A percentile compares a stretch with the other conserved stretches of the same genome.
phyloP scores from a whole-genome alignment of 495 filamentous ascomycete species.

The Letharia lupina region DNA sequence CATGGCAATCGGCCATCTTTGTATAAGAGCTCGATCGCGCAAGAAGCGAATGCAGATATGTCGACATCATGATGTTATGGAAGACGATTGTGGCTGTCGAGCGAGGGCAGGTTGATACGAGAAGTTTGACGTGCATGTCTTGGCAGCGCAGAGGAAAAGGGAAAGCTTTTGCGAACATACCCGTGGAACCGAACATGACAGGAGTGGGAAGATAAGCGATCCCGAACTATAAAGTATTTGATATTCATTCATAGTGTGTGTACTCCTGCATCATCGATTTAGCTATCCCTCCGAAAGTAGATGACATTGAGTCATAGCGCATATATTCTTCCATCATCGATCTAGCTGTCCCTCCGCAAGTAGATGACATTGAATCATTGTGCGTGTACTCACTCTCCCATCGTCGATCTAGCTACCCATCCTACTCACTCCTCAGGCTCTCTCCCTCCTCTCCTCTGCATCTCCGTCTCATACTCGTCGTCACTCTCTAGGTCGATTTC shows the following conservation, averaged over 20 bases:
- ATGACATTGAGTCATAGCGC: too few relatives aligned
- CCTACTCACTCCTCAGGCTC: conserved; percentile 33
- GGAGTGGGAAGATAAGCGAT: background rate
- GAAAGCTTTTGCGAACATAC: background rate
- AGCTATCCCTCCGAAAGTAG: background rate
- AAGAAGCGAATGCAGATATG: background rate
- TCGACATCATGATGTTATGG: background rate
- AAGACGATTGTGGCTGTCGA: background rate
- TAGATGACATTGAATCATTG: too few relatives aligned
- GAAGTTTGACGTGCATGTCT: background rate
- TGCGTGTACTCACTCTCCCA: too few relatives aligned
- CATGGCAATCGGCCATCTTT: background rate
- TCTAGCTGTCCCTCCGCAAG: too few relatives aligned
- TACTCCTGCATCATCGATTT: background rate
- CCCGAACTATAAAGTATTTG: background rate
- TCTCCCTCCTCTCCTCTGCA: conserved; percentile 33
- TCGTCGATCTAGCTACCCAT: background rate
- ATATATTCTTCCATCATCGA: background rate
- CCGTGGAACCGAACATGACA: background rate
- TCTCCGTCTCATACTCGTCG: conserved; percentile 38
- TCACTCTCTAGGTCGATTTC: conserved; percentile 37
- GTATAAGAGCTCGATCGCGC: background rate
- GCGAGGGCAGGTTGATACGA: background rate
- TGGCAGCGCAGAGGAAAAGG: background rate
- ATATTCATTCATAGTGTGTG: too few relatives aligned